Evolutionary conservation across 2,329 filamentous ascomycete genomes (phyloP).

Genomic region (Monosporascus sp.): DNA sequence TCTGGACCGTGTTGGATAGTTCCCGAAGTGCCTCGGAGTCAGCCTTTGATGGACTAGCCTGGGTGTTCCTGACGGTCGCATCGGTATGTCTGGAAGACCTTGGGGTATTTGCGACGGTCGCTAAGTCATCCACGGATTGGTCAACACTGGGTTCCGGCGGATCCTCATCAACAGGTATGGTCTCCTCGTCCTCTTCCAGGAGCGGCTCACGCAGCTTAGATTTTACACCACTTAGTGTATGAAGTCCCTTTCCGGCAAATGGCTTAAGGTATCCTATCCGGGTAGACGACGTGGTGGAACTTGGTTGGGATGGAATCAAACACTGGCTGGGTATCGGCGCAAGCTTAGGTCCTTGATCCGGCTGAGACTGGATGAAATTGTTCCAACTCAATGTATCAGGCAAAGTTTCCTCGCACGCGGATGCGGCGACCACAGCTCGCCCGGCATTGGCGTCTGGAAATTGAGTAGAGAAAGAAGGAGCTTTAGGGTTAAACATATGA

Average conservation of each 20-base stretch:
- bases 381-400: slow-evolving; percentile 53
- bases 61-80: slow-evolving; percentile 12
- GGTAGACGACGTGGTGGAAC: slow-evolving; percentile 47
- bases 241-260: slow-evolving; percentile 50
- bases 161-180: slow-evolving; percentile 13
- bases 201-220: slow-evolving; percentile 27
- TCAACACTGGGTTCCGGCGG: slow-evolving; percentile 12
- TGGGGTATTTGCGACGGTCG: slow-evolving; percentile 27
- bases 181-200: slow-evolving; percentile 22
- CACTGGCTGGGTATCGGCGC: slow-evolving; percentile 47
- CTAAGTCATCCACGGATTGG: slow-evolving; percentile 19
- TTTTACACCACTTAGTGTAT: slow-evolving; percentile 42
- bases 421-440: slow-evolving; percentile 20
- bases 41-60: slow-evolving; percentile 13
- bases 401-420: slow-evolving; percentile 36
- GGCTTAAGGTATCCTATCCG: slow-evolving; percentile 47
- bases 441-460: slow-evolving; percentile 17
- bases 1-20: slow-evolving; percentile 47
- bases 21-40: slow-evolving; percentile 36
- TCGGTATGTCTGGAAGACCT: slow-evolving; percentile 20
- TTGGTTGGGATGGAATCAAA: slow-evolving; percentile 44
- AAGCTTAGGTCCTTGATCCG: slow-evolving; percentile 26
- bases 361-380: slow-evolving; percentile 35
- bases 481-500: slow-evolving; percentile 26
- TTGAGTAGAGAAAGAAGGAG: slow-evolving; percentile 30